These are phyloP conservation scores for Vitis vinifera DNA, from an alignment of 164 flowering plant genomes.

Conservation along the genomic window ASM3070453v1 NC_081820.1:22805501-22806000, in stretches of 20 bases:
- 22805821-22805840: neutral
- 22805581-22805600: slow-evolving; percentile 7
- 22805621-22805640: slow-evolving; percentile 23
- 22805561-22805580: neutral
- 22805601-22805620: slow-evolving; percentile 18
- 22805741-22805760: neutral
- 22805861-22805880: neutral
- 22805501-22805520: neutral
- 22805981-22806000: slow-evolving; percentile 19
- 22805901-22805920: neutral
- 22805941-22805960: neutral
- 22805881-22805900: slow-evolving; percentile 17
- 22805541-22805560: too few relatives aligned
- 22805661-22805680: neutral
- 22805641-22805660: slow-evolving; percentile 5
- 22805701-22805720: neutral
- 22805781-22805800: neutral
- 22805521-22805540: neutral
- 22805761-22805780: neutral
- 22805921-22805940: slow-evolving; percentile 7
- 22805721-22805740: neutral
- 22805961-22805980: neutral
- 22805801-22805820: slow-evolving; percentile 2
- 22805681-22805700: too few relatives aligned
- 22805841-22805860: neutral